A percentile compares a stretch with the other conserved stretches of the same genome.
These are phyloP conservation scores for Teratosphaeria nubilosa DNA, from an alignment of 2,329 filamentous ascomycete genomes.

Conservation along the genomic window DNA sequence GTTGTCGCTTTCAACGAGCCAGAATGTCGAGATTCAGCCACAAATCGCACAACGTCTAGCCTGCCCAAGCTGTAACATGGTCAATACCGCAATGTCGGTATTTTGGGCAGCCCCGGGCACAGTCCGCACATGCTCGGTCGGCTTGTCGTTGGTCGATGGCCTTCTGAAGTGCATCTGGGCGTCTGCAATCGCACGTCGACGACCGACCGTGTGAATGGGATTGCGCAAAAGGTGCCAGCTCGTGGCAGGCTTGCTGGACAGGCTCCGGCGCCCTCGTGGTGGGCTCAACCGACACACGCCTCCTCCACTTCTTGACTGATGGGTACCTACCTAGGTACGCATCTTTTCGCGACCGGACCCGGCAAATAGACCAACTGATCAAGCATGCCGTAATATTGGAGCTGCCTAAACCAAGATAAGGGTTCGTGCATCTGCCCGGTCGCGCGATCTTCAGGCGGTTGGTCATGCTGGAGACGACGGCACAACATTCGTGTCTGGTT, in stretches of 20 bases:
- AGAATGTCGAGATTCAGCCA: constrained; percentile 1
- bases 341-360: neutral
- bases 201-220: neutral
- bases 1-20: neutral
- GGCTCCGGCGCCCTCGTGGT: neutral
- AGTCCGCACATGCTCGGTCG: constrained; percentile 10
- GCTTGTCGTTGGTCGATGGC: constrained; percentile 5
- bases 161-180: neutral
- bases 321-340: neutral
- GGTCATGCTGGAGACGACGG: neutral
- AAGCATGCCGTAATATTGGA: neutral
- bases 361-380: neutral
- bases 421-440: neutral
- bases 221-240: neutral
- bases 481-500: neutral
- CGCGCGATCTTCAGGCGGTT: neutral
- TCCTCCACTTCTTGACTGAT: neutral
- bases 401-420: neutral
- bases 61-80: neutral
- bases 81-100: neutral
- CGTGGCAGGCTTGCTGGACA: neutral
- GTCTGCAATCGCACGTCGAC: neutral
- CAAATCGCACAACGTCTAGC: constrained; percentile 3
- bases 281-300: neutral
- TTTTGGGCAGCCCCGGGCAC: neutral